A percentile compares a stretch with the other conserved stretches of the same genome.
phyloP scores from a whole-genome alignment of 805 yeast genomes.

The Wickerhamomyces ciferrii region DNA sequence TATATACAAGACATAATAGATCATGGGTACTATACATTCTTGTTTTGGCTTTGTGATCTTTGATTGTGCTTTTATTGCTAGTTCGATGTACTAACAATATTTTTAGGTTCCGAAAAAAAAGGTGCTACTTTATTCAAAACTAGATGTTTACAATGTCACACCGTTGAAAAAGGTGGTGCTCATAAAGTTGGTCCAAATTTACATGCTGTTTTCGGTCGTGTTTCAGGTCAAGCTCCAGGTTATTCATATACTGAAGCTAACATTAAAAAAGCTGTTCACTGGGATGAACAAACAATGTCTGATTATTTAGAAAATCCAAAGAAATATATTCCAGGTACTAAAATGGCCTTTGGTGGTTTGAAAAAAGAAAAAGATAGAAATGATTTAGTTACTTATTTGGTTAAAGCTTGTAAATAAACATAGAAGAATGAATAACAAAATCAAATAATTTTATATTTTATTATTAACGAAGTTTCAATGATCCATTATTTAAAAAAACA shows the following conservation, averaged over 20 bases:
- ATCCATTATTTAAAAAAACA: neutral
- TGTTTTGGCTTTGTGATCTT: too few relatives aligned
- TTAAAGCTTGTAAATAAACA: constrained; percentile 42
- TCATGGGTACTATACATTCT: too few relatives aligned
- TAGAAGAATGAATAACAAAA: too few relatives aligned
- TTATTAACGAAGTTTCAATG: neutral
- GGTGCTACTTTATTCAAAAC: constrained; percentile 99
- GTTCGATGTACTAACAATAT: neutral
- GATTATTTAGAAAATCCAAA: constrained; percentile 99
- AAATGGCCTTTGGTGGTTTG: constrained; percentile 99
- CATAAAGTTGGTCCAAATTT: constrained; percentile 99
- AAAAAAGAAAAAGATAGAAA: constrained; percentile 99
- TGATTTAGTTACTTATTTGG: constrained; percentile 88
- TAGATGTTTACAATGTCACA: constrained; percentile 99
- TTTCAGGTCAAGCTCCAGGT: constrained; percentile 88
- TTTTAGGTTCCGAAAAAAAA: constrained; percentile 64
- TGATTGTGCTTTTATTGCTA: too few relatives aligned
- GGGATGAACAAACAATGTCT: constrained; percentile 85
- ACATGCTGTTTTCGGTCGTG: constrained; percentile 91
- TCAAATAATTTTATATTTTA: too few relatives aligned
- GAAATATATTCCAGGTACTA: constrained; percentile 99
- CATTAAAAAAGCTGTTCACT: constrained; percentile 88
- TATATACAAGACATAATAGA: neutral
- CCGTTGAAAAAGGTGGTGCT: constrained; percentile 92
- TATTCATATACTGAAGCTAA: constrained; percentile 97